Conservation (phyloP, 2,329 filamentous ascomycete genomes). For the Fusarium succisae region DNA sequence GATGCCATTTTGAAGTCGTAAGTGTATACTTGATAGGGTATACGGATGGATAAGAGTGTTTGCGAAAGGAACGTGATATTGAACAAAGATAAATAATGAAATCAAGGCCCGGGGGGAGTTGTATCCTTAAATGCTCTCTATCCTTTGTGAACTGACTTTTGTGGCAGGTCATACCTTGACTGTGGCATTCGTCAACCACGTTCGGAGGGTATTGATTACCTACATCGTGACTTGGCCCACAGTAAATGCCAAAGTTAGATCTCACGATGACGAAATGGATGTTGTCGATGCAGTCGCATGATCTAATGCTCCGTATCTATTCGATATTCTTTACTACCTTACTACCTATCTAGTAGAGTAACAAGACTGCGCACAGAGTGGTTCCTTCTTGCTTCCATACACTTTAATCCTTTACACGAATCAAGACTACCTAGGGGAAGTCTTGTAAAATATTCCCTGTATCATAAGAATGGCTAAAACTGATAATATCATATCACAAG, state of each 20-base stretch:
- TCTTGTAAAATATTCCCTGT: neutral
- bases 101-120: neutral
- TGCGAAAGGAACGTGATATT: neutral
- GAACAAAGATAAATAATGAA: neutral
- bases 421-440: neutral
- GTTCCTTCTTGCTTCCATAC: neutral
- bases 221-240: neutral
- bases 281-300: neutral
- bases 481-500: neutral
- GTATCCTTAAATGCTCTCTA: neutral
- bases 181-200: neutral
- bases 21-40: neutral
- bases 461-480: neutral
- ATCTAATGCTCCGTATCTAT: neutral
- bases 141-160: neutral
- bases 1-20: neutral
- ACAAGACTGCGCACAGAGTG: neutral
- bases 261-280: neutral
- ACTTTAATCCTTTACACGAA: neutral
- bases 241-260: neutral
- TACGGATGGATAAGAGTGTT: neutral
- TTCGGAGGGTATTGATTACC: neutral
- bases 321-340: neutral
- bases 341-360: neutral
- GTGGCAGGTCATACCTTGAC: neutral